Percentiles rank a stretch among this genome's conserved stretches.
Evolutionary conservation across 2,329 filamentous ascomycete species (phyloP).

Genomic region (Mariannaea sp.): DNA sequence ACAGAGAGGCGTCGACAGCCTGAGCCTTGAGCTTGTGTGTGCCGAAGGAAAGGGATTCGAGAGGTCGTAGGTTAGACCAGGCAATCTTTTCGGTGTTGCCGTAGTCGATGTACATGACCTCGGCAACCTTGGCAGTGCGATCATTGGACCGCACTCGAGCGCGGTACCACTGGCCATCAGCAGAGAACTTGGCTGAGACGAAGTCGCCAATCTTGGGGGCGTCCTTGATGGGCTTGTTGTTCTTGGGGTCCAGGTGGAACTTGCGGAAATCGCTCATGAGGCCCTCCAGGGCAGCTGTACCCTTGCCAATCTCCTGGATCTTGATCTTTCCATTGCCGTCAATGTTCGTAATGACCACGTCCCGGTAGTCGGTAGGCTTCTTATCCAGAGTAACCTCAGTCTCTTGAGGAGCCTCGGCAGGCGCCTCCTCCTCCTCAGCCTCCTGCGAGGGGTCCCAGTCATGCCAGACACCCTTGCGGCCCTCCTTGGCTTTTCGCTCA

Average conservation of each 20-base stretch:
- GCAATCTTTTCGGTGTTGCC: constrained; percentile 90
- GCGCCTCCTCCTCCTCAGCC: constrained; percentile 58
- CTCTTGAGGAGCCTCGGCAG: constrained; percentile 56
- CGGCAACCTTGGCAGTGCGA: constrained; percentile 83
- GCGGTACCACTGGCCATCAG: constrained; percentile 93
- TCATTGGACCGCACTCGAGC: constrained; percentile 91
- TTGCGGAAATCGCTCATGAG: constrained; percentile 90
- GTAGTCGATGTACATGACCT: constrained; percentile 95
- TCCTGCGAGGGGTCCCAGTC: constrained; percentile 93
- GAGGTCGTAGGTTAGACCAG: constrained; percentile 82
- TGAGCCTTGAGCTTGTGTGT: constrained; percentile 83
- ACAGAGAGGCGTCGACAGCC: constrained; percentile 83
- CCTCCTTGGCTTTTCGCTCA: constrained; percentile 88
- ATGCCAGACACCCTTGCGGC: constrained; percentile 85
- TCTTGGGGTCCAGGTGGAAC: constrained; percentile 85
- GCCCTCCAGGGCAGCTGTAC: constrained; percentile 81
- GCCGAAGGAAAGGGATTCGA: constrained; percentile 79
- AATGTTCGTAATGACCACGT: constrained; percentile 90
- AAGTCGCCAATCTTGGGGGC: constrained; percentile 90
- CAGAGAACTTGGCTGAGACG: constrained; percentile 88
- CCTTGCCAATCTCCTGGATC: constrained; percentile 86
- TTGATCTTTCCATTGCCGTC: constrained; percentile 83
- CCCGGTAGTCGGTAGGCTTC: constrained; percentile 82
- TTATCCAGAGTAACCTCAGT: constrained; percentile 62
- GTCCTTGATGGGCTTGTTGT: constrained; percentile 72